Base-by-base conservation (phyloP, 2,329 filamentous ascomycete genomes). In the Calonectria naviculata region DNA sequence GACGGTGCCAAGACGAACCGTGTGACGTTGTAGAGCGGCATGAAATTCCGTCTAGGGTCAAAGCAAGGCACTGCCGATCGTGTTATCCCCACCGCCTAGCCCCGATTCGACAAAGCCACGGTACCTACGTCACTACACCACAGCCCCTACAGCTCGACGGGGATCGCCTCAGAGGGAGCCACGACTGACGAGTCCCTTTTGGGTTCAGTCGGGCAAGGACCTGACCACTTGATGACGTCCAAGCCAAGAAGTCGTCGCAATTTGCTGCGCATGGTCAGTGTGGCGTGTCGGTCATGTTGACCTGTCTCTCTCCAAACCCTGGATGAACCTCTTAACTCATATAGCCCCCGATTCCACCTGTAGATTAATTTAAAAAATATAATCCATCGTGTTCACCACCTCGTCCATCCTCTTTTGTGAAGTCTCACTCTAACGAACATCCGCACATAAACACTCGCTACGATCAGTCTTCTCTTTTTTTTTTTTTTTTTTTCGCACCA, bases 91-190 rank as follows among this genome's bases (percentile, higher is more conserved):
- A 73, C 47, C 65, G 47, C 67, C 71, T 68, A 76, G 71, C 71
- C 72, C 73, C 75, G 63, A 75, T 75, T 75, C 68, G 74, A 75
- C 75, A 73, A 76, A 77, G 76, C 74, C 75, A 77, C 71, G 38
- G 56, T 66, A 67, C 67, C 68, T 76, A 78, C 75, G 75, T 77
- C 75, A 77, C 75, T 63, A 66, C 62, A 72, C 67, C 64, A 68
- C 49, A 68, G 72, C 74, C 54, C 66, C 54, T 60, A 66, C 56
- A 67, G 69, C 64, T 73, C 61, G 68, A 76, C 67, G 64, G 64
- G 69, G 58, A 74, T 75, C 62, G 49, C 58, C 60, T 66, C 36
- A 58, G 69, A 67, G 56, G 10, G 63, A 74, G 63, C 71, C 70
- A 74, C 65, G 70, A 71, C 71, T 73, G 70, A 70, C 64, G 71